These are phyloP conservation scores for Berberis vulgaris DNA, from an alignment of 164 flowering plant species.

Conservation along the genomic window DNA sequence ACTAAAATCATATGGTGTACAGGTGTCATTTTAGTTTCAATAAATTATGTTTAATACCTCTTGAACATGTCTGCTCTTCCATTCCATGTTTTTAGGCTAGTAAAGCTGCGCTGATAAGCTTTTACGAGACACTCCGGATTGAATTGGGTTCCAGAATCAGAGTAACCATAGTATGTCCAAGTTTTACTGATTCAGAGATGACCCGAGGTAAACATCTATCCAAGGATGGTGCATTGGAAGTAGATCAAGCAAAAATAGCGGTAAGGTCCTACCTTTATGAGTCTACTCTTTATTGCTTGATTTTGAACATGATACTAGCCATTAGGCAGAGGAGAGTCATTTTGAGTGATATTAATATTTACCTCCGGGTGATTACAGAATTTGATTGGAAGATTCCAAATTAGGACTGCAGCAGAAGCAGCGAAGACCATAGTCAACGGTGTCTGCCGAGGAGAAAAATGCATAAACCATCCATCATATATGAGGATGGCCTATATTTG, in stretches of 20 bases:
- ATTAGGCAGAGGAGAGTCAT: not conserved
- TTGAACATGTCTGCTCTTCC: not conserved
- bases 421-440: slow-evolving; percentile 24
- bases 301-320: not conserved
- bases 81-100: slow-evolving; percentile 36
- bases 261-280: slow-evolving; percentile 21
- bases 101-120: slow-evolving; percentile 47
- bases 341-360: not conserved
- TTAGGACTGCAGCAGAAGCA: not conserved
- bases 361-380: not conserved
- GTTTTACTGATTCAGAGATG: slow-evolving; percentile 44
- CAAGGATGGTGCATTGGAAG: slow-evolving; percentile 24
- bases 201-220: slow-evolving; percentile 32
- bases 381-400: not conserved
- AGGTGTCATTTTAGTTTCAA: not conserved
- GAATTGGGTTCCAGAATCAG: slow-evolving; percentile 38
- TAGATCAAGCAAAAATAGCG: slow-evolving; percentile 35
- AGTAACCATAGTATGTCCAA: slow-evolving; percentile 46
- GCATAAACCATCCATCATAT: slow-evolving; percentile 35
- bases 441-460: slow-evolving; percentile 30
- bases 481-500: not conserved
- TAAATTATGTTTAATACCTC: not conserved
- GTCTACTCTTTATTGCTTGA: not conserved
- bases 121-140: slow-evolving; percentile 44
- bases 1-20: not conserved